Conservation (phyloP, 768 basidiomycete genomes). For the Pleurotus cornucopiae region DNA sequence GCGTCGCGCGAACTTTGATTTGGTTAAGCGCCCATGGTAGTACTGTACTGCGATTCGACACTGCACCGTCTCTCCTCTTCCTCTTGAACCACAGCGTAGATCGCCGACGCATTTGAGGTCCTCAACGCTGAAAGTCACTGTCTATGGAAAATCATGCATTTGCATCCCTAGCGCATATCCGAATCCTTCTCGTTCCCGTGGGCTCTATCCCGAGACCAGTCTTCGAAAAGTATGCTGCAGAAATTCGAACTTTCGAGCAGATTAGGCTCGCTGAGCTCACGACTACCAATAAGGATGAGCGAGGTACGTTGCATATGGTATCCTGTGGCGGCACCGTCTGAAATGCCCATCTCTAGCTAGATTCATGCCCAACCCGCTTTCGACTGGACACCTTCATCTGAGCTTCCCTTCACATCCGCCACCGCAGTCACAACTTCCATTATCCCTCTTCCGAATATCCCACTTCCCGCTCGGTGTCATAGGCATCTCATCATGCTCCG, state of each 20-base stretch:
- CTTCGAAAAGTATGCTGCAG: constrained; percentile 70
- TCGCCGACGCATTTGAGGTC: not conserved
- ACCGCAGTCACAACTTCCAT: constrained; percentile 57
- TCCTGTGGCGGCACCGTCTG: not conserved
- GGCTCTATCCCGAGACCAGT: constrained; percentile 64
- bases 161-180: constrained; percentile 81
- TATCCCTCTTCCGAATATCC: constrained; percentile 74
- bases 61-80: too few species aligned
- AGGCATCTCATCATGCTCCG: constrained; percentile 72
- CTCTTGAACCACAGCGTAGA: too few species aligned
- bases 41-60: not conserved
- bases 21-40: constrained; percentile 5
- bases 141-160: constrained; percentile 71
- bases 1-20: constrained; percentile 8
- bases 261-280: constrained; percentile 83
- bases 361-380: constrained; percentile 75
- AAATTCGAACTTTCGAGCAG: constrained; percentile 69
- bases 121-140: not conserved
- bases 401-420: constrained; percentile 74
- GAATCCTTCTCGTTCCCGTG: constrained; percentile 82
- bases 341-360: constrained; percentile 42
- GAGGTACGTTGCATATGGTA: constrained; percentile 41
- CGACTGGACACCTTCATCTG: constrained; percentile 80
- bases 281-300: constrained; percentile 70
- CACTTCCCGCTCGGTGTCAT: constrained; percentile 86